Evolutionary conservation across 345 rosid species (phyloP).

Genomic region (Eucalyptus marginata): DNA sequence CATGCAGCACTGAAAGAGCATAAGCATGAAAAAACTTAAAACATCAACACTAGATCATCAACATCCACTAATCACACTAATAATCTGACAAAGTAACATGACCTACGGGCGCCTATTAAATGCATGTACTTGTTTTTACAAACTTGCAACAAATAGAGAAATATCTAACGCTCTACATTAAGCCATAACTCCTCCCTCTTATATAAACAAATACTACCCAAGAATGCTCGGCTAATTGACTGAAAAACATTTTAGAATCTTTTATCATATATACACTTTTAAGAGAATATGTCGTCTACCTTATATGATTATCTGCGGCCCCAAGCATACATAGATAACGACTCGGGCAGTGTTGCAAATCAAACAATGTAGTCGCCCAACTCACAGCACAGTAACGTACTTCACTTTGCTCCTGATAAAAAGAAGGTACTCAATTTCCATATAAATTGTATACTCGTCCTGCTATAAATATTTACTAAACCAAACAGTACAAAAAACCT

Average conservation of each 20-base stretch:
- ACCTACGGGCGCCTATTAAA: neutral
- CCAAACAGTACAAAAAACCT: too few species aligned
- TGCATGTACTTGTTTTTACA: neutral
- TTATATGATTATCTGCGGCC: conserved; percentile 77
- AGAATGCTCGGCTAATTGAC: neutral
- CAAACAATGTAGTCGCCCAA: conserved; percentile 79
- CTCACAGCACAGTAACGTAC: conserved; percentile 78
- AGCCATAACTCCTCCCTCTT: neutral
- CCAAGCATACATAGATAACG: conserved; percentile 88
- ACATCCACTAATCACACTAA: neutral
- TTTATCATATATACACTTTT: neutral
- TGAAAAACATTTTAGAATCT: neutral
- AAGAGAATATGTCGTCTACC: conserved; percentile 21
- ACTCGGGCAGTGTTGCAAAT: conserved; percentile 79
- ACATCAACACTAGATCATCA: neutral
- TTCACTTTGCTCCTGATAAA: conserved; percentile 79
- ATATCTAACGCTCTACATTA: neutral
- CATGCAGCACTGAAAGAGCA: neutral
- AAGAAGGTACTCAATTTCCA: conserved; percentile 1
- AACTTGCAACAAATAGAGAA: neutral
- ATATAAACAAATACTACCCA: neutral
- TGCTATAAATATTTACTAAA: neutral
- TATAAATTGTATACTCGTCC: neutral
- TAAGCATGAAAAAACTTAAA: neutral
- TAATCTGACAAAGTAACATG: neutral